Conservation (phyloP, 371 early-diverging fungal species). For the Chytridium lagenaria region DNA sequence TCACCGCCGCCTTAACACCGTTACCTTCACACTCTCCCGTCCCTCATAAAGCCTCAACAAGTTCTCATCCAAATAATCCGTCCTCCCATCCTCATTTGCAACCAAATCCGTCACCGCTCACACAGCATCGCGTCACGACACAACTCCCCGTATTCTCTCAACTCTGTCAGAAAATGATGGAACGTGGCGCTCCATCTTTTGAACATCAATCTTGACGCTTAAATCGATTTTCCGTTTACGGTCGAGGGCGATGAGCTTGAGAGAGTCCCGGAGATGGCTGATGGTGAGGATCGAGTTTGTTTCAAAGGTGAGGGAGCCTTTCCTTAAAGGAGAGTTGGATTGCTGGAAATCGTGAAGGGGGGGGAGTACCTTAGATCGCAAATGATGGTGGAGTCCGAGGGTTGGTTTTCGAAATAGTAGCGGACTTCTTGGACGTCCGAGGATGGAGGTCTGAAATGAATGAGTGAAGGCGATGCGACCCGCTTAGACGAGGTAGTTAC, state of each 20-base stretch:
- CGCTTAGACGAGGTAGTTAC: neutral
- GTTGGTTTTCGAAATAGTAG: neutral
- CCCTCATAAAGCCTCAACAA: neutral
- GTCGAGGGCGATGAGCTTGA: neutral
- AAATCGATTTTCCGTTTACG: neutral
- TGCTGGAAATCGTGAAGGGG: neutral
- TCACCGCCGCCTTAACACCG: neutral
- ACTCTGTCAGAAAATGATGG: neutral
- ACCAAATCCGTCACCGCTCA: neutral
- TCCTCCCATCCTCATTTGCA: neutral
- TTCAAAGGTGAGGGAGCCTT: neutral
- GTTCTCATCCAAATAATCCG: neutral
- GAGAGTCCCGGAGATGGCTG: neutral
- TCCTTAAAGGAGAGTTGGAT: neutral
- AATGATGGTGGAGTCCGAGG: neutral
- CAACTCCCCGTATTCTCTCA: neutral
- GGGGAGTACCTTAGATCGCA: neutral
- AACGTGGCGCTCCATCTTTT: neutral
- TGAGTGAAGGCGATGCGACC: neutral
- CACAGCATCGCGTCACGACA: neutral
- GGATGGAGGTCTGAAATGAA: slow-evolving; percentile 5
- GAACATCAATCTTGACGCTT: neutral
- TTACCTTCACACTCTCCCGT: neutral
- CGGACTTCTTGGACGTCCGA: neutral
- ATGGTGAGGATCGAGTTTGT: neutral